Base-by-base conservation (phyloP, 495 filamentous ascomycete genomes). In the Penicillium waksmanii region DNA sequence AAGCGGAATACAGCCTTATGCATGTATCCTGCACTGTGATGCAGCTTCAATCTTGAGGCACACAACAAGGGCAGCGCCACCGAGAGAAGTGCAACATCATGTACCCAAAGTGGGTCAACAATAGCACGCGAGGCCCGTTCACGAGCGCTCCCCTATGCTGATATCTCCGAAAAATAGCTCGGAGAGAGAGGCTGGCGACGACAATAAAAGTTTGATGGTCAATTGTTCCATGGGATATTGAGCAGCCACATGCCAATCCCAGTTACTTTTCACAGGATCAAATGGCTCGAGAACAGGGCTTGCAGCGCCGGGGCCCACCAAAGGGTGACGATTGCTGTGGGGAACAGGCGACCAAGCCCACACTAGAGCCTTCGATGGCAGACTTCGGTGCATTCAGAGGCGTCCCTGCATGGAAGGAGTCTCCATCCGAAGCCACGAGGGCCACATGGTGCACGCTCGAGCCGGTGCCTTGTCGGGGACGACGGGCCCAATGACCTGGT, bases 301-400 rank as follows among this genome's bases (percentile, higher is more conserved):
- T 27, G 50, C 15, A 51, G 38, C 11, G 40, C 34, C 48, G 23
- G 35, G 56, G 31, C 25, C 61, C 57, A 64, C 57, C 17, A 31
- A 13, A 9, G 25, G 56, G 18, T 55, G 62, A 52, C 46, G 47
- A 55, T 60, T 31, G 31, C 38, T 50, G 66, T 68, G 60, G 63
- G 51, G 55, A 53, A 46, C 27, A 34, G 27, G 52, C 21, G 42
- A 60, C 43, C 43, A 42, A 43, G 33, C 35, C 35, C 23, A 3
- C 54, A 57, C 63, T 63, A 66, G 40, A 60, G 31, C 23, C 11
- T 59, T 62, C 23, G 12, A 62, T 55, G 11, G 51, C 25, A 25
- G 35, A 17, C 44, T 61, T 61, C 44, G 34, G 52, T 62, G 59
- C 46, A 60, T 54, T 31, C 13, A 46, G 34, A 12, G n/a, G 33